Evolutionary conservation across 768 basidiomycete species (phyloP), one percentile per base, ranked within the genome.

Genomic region (Macrolepiota dolichaula): DNA sequence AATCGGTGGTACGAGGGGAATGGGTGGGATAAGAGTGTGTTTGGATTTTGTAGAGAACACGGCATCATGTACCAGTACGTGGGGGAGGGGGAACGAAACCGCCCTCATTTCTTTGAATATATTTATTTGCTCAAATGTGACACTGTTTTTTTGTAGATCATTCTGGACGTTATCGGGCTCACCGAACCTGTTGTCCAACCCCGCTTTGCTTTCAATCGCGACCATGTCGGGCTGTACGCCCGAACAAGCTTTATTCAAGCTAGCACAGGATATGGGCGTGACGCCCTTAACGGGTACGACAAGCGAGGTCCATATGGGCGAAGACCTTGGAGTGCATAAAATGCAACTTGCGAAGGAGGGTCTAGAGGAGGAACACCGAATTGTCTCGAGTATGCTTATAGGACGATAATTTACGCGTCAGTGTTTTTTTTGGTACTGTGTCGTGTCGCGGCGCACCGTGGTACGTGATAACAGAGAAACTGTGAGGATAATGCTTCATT

Each of bases 91-190:
- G n/a, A n/a, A n/a, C n/a, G n/a, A n/a, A n/a, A n/a, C n/a, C n/a
- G n/a, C n/a, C n/a, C n/a, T n/a, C n/a, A n/a, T n/a, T n/a, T n/a
- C n/a, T n/a, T n/a, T n/a, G n/a, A n/a, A n/a, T n/a, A n/a, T 15
- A 4, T 13, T 13, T 42, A 42, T 10, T 19, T 19, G n/a, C n/a
- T n/a, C 19, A 44, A 44, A 17, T n/a, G n/a, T 4, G 24, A 17
- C 44, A 47, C n/a, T n/a, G n/a, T n/a, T n/a, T 17, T 22, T 25
- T 27, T n/a, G n/a, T 65, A 92, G 91, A 66, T 92, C 91, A 15
- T 94, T 94, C 72, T 94, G 93, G 92, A 94, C 93, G 24, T 74
- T 95, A 24, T 81, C 88, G 1, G 89, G 91, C n/a, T 89, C 91
- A 2, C 87, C 91, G 3, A 75, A 68, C 15, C 74, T 93, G 9